phyloP scores from a whole-genome alignment of 192 early-diverging fungal genomes.

The Linnemannia elongata region DNA sequence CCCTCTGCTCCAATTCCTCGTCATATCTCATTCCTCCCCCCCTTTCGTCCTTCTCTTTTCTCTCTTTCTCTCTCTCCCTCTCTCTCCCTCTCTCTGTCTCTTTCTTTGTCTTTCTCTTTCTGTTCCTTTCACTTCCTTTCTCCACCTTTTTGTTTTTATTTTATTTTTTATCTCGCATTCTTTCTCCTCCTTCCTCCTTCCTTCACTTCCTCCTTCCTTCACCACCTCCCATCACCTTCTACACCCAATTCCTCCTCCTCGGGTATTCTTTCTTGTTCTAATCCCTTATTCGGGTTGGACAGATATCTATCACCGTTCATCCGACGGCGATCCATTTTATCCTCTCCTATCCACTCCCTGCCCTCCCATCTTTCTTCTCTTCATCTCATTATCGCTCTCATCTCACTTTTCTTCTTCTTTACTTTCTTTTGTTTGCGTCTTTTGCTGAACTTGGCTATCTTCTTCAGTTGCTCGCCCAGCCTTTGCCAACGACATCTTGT shows the following conservation, averaged over 20 bases:
- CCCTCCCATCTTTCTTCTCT: not conserved
- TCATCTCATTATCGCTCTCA: slow-evolving; percentile 3
- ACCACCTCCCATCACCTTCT: not conserved
- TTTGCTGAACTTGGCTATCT: not conserved
- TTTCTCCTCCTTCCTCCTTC: not conserved
- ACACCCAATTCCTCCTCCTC: not conserved
- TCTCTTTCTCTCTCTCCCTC: not conserved
- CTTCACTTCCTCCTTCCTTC: not conserved
- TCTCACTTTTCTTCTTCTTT: not conserved
- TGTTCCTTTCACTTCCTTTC: too few relatives aligned
- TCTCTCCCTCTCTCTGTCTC: not conserved
- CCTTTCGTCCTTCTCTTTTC: not conserved
- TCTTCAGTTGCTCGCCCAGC: not conserved
- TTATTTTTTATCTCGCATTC: not conserved
- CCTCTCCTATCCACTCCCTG: not conserved
- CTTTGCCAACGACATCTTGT: not conserved
- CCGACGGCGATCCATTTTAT: slow-evolving; percentile 12
- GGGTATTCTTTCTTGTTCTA: not conserved
- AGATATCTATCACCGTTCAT: not conserved
- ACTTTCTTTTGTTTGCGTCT: not conserved
- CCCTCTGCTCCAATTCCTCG: not conserved
- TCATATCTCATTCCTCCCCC: slow-evolving; percentile 2
- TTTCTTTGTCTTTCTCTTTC: not conserved
- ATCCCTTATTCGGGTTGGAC: not conserved
- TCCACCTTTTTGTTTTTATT: not conserved